A percentile compares a stretch with the other conserved stretches of the same genome.
Evolutionary conservation across 73 alveolate genomes (phyloP).

Genomic region (Paramecium bursaria): DNA sequence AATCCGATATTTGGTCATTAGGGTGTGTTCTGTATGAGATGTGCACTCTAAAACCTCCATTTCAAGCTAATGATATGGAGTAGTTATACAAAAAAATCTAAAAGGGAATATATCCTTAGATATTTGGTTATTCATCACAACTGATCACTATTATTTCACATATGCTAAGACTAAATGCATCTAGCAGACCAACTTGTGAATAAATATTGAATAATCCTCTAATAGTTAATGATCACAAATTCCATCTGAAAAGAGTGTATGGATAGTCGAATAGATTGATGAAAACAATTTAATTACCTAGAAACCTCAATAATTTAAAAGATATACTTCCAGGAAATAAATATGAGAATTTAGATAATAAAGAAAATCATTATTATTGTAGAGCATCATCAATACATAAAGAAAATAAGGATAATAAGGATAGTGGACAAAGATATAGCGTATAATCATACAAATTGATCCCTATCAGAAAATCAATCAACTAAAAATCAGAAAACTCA

Average conservation of each 20-base stretch:
- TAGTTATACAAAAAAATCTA: slow-evolving; percentile 81
- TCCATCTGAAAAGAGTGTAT: slow-evolving; percentile 11
- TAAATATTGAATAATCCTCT: slow-evolving; percentile 30
- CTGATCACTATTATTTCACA: slow-evolving; percentile 73
- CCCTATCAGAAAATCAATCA: slow-evolving; percentile 24
- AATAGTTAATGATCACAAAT: not conserved
- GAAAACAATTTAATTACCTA: slow-evolving; percentile 49
- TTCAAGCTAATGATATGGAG: slow-evolving; percentile 86
- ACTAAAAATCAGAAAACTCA: not conserved
- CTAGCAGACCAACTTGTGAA: slow-evolving; percentile 58
- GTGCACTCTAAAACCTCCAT: slow-evolving; percentile 88
- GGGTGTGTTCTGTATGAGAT: slow-evolving; percentile 94
- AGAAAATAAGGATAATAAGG: slow-evolving; percentile 44
- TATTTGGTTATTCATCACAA: slow-evolving; percentile 74
- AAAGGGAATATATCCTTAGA: slow-evolving; percentile 82
- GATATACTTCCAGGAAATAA: slow-evolving; percentile 26
- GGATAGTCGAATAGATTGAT: slow-evolving; percentile 25
- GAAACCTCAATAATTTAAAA: not conserved
- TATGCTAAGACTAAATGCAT: slow-evolving; percentile 64
- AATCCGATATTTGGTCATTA: slow-evolving; percentile 91
- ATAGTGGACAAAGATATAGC: slow-evolving; percentile 17
- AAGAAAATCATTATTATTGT: not conserved
- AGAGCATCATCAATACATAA: slow-evolving; percentile 14
- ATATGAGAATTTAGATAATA: slow-evolving; percentile 43
- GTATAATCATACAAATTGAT: slow-evolving; percentile 23